phyloP scores from a whole-genome alignment of 2,329 filamentous ascomycete genomes.

The Periconia macrospinosa region DNA sequence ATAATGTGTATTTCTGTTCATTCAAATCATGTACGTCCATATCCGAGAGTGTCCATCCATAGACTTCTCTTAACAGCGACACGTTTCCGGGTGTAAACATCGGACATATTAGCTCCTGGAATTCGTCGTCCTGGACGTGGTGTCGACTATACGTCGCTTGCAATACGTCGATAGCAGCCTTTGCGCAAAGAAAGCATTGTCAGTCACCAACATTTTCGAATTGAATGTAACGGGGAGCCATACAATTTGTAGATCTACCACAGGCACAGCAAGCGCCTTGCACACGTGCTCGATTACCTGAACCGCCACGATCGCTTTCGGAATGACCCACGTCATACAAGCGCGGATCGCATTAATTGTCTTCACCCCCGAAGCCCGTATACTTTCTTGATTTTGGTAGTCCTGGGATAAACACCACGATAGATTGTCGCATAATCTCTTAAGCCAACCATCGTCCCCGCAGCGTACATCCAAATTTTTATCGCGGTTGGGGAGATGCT shows the following conservation, averaged over 20 bases:
- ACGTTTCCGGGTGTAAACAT: conserved; percentile 77
- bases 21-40: conserved; percentile 81
- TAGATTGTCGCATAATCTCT: conserved; percentile 74
- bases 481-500: conserved; percentile 75
- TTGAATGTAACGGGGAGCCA: neutral
- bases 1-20: conserved; percentile 86
- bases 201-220: conserved; percentile 15
- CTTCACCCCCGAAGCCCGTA: conserved; percentile 73
- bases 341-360: conserved; percentile 76
- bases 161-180: conserved; percentile 73
- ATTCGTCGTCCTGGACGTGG: conserved; percentile 76
- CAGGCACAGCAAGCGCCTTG: conserved; percentile 42
- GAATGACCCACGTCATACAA: conserved; percentile 83
- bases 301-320: conserved; percentile 71
- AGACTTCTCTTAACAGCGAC: conserved; percentile 70
- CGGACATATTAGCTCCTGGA: conserved; percentile 73
- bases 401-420: conserved; percentile 70
- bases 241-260: conserved; percentile 41
- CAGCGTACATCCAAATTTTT: conserved; percentile 69
- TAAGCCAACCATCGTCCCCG: conserved; percentile 85
- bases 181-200: neutral
- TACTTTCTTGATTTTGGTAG: conserved; percentile 65
- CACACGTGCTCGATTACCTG: conserved; percentile 42
- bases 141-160: conserved; percentile 76
- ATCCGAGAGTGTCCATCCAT: conserved; percentile 78